phyloP scores from a whole-genome alignment of 129 eudicot genomes.

The Artemisia annua region DNA sequence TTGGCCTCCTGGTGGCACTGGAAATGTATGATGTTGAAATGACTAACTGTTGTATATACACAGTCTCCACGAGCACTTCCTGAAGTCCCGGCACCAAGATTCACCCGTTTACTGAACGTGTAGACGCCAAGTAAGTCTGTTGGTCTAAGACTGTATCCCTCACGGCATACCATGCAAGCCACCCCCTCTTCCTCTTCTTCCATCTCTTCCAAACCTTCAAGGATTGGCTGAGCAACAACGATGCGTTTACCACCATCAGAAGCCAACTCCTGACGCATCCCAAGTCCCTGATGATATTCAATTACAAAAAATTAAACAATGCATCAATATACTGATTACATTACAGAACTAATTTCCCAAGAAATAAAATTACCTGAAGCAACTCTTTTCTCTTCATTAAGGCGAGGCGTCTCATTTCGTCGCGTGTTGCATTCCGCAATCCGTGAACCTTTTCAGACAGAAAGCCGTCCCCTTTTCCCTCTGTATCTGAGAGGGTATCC shows the following conservation, averaged over 20 bases:
- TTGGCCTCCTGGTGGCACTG: conserved; percentile 99
- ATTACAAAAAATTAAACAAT: not conserved
- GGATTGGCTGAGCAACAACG: conserved; percentile 75
- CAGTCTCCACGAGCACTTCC: conserved; percentile 93
- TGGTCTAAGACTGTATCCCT: conserved; percentile 89
- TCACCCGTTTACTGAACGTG: conserved; percentile 93
- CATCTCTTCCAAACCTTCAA: conserved; percentile 95
- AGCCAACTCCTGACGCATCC: conserved; percentile 79
- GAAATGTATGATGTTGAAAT: conserved; percentile 93
- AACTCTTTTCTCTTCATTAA: conserved; percentile 77
- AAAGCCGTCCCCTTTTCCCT: conserved; percentile 84
- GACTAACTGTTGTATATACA: conserved; percentile 94
- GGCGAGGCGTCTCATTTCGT: conserved; percentile 94
- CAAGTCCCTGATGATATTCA: conserved; percentile 57
- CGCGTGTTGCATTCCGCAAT: conserved; percentile 84
- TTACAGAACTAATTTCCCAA: not conserved
- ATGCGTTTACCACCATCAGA: conserved; percentile 94
- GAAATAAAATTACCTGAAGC: conserved; percentile 64
- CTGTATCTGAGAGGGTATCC: conserved; percentile 88
- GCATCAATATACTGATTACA: not conserved
- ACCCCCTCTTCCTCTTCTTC: conserved; percentile 97
- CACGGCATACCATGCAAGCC: conserved; percentile 99
- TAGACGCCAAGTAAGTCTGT: conserved; percentile 82
- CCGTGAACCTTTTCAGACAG: conserved; percentile 65
- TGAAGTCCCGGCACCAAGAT: conserved; percentile 83